Percentiles rank a stretch among this genome's conserved stretches.
These are phyloP conservation scores for Leptographium lundbergii DNA, from an alignment of 2,329 filamentous ascomycete species.

Conservation along the genomic window DNA sequence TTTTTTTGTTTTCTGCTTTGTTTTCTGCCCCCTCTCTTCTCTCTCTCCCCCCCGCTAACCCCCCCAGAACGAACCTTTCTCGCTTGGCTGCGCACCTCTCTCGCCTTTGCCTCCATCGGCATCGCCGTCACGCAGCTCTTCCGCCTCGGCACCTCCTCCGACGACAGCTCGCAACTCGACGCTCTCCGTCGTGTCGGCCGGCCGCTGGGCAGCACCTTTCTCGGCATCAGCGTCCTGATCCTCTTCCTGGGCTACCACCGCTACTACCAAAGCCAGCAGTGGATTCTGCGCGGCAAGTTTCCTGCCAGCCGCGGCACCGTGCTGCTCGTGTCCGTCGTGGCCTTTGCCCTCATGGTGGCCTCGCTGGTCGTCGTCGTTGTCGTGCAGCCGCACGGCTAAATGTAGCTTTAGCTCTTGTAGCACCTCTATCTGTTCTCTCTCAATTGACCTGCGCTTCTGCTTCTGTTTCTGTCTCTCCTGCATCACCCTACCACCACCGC, in stretches of 20 bases:
- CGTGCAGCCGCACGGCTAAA: constrained; percentile 24
- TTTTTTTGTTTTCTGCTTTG: not conserved
- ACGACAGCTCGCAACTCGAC: constrained; percentile 14
- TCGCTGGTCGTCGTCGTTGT: constrained; percentile 48
- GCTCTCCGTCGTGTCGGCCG: constrained; percentile 54
- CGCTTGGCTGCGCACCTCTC: constrained; percentile 71
- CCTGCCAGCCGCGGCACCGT: constrained; percentile 67
- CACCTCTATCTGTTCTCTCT: not conserved
- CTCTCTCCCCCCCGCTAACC: not conserved
- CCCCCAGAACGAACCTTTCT: constrained; percentile 65
- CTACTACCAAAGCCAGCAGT: constrained; percentile 67
- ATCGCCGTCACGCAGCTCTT: constrained; percentile 78
- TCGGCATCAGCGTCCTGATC: constrained; percentile 63
- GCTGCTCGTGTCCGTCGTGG: constrained; percentile 53
- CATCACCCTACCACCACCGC: constrained; percentile 17
- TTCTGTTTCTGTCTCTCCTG: not conserved
- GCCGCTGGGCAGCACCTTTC: constrained; percentile 63
- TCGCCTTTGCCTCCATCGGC: constrained; percentile 71
- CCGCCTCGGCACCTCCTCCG: constrained; percentile 56
- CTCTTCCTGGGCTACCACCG: constrained; percentile 66
- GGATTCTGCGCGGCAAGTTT: constrained; percentile 70
- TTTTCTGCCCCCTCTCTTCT: not conserved
- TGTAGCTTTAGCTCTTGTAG: not conserved
- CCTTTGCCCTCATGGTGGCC: constrained; percentile 48
- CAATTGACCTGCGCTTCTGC: not conserved